Base-by-base conservation (phyloP, 1,284 basidiomycete species). In the Paramarasmius palmivorus region DNA sequence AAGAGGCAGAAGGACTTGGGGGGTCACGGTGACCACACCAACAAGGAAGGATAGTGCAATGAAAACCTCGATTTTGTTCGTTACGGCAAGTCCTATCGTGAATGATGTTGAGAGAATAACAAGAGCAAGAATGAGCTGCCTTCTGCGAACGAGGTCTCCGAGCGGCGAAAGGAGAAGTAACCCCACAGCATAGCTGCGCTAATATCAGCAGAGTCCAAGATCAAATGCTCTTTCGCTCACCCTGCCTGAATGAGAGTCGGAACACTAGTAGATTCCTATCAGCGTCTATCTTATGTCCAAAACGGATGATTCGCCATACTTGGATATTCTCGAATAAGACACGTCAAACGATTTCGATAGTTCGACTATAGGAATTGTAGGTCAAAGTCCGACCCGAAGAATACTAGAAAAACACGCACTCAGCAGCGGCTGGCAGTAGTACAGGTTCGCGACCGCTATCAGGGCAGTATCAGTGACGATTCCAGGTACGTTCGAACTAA, bases 81-180 rank as follows among this genome's bases (percentile, higher is more conserved):
- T 81, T 3, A 83, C 57, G 0, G 83, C 75, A 0, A 88, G 69
- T 0, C 83, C 85, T 42, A 88, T 77, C 0, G 81, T 79, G 8
- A 88, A 69, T 2, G 70, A 54, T 0, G 76, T 73, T 0, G 83
- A 79, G 6, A 75, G 19, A 1, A 73, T 50, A 29, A 85, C 68
- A 9, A 83, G 65, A 32, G 73, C 58, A 23, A 88, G 66, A 29
- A 83, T 75, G 0, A 84, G 68, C 35, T 82, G 76, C 26, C 82
- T 74, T 42, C 87, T 69, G 14, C 83, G 81, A 26, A 86, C 74
- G n/a, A 88, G 74, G 63, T 89, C 87, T 2, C 86, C 86, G 0
- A 86, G 68, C 2, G 86, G 86, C 1, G 82, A 79, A 53, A 89
- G 77, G 38, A 88, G 65, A 9, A 87, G 58, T 17, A 89, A 73